A percentile compares a stretch with the other conserved stretches of the same genome.
Conservation (phyloP, 139 green algal species). For the Chlamydomonas eustigma region DNA sequence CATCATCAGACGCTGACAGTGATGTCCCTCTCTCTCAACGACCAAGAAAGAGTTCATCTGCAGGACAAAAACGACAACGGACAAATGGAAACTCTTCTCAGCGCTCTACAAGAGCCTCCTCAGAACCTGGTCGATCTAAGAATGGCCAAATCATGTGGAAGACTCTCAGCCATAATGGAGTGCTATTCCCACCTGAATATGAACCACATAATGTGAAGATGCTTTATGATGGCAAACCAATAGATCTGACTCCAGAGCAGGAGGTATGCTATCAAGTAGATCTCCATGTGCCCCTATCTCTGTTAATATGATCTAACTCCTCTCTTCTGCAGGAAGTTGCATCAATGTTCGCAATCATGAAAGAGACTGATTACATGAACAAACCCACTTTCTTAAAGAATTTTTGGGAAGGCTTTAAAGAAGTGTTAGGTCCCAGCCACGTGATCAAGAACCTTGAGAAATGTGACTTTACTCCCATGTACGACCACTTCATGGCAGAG, state of each 20-base stretch:
- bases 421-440: constrained; percentile 83
- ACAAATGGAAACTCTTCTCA: no score
- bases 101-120: no score
- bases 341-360: constrained; percentile 95
- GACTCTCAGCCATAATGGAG: constrained; percentile 83
- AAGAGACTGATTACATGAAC: constrained; percentile 93
- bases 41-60: not conserved
- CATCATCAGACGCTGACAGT: not conserved
- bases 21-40: not conserved
- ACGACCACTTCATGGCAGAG: constrained; percentile 78
- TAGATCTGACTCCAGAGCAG: constrained; percentile 83
- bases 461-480: constrained; percentile 97
- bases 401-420: constrained; percentile 94
- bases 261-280: constrained; percentile 14
- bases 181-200: constrained; percentile 91
- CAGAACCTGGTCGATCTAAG: no score
- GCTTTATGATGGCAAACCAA: constrained; percentile 87
- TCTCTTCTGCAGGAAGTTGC: constrained; percentile 71
- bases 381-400: constrained; percentile 81
- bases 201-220: constrained; percentile 92
- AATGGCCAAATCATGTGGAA: constrained; percentile 67
- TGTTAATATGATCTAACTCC: not conserved
- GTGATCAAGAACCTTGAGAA: constrained; percentile 83
- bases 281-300: constrained; percentile 27
- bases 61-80: not conserved